phyloP scores from a whole-genome alignment of 306 rosid genomes.

The Macrotyloma uniflorum region DNA sequence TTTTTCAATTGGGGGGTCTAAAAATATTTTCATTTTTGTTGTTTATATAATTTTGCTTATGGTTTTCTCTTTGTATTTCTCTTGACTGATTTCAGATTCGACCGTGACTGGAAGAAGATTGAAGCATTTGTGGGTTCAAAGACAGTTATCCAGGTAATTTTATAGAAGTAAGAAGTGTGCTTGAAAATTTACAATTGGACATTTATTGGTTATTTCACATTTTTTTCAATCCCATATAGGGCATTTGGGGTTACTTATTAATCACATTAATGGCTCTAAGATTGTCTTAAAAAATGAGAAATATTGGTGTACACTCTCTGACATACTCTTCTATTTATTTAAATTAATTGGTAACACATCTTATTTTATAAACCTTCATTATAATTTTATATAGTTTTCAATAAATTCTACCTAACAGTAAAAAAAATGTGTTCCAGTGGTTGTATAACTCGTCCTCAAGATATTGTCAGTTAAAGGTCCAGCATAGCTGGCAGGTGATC shows the following conservation, averaged over 20 bases:
- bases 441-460: neutral
- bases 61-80: neutral
- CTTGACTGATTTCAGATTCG: constrained; percentile 9
- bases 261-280: neutral
- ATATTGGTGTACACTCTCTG: neutral
- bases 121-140: constrained; percentile 36
- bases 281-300: neutral
- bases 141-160: constrained; percentile 22
- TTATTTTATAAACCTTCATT: neutral
- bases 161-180: neutral
- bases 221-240: neutral
- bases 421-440: too few relatives aligned
- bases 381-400: too few relatives aligned
- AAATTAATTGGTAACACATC: neutral
- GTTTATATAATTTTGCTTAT: neutral
- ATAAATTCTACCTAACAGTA: too few relatives aligned
- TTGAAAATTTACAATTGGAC: neutral
- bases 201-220: neutral
- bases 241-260: neutral
- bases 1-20: constrained; percentile 1
- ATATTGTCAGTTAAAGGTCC: neutral
- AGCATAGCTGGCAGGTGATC: neutral
- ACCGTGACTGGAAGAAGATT: constrained; percentile 36
- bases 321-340: too few relatives aligned
- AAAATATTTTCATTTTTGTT: neutral